phyloP scores from a whole-genome alignment of 2,329 filamentous ascomycete genomes.

The Colletotrichum abscissum region DNA sequence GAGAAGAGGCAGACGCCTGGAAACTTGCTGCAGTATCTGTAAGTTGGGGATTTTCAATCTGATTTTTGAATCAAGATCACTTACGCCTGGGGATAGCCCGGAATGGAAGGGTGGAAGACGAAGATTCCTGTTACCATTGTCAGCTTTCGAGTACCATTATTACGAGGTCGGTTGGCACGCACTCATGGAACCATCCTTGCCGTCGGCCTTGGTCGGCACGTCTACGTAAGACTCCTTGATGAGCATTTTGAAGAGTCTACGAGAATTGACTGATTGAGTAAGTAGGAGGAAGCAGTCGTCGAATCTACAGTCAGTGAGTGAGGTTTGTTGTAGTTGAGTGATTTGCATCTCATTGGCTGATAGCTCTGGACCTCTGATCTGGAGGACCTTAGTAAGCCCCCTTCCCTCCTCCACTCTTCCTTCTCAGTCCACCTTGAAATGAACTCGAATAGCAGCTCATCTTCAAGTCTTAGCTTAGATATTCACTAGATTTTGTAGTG shows the following conservation, averaged over 20 bases:
- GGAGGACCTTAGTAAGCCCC: slow-evolving; percentile 33
- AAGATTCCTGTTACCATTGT: slow-evolving; percentile 75
- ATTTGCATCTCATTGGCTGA: slow-evolving; percentile 26
- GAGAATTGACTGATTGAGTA: not conserved
- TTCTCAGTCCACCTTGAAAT: not conserved
- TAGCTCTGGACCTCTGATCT: not conserved
- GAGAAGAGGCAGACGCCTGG: slow-evolving; percentile 90
- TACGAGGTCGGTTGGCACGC: slow-evolving; percentile 4
- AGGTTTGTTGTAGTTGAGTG: slow-evolving; percentile 22
- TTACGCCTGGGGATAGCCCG: slow-evolving; percentile 87
- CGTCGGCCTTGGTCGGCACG: slow-evolving; percentile 61
- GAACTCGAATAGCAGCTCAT: not conserved
- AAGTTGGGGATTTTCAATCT: not conserved
- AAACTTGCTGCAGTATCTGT: slow-evolving; percentile 64
- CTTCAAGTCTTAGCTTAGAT: not conserved
- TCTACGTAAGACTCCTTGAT: slow-evolving; percentile 65
- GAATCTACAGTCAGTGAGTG: not conserved
- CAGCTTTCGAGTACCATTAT: no score
- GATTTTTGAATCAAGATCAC: slow-evolving; percentile 37
- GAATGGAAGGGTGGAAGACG: slow-evolving; percentile 86
- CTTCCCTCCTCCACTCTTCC: not conserved
- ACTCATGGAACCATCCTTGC: slow-evolving; percentile 67
- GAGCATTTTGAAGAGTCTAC: slow-evolving; percentile 53
- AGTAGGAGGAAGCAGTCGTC: not conserved
- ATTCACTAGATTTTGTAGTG: not conserved